phyloP scores from a whole-genome alignment of 2,329 filamentous ascomycete genomes.

The Phymatotrichopsis omnivora region DNA sequence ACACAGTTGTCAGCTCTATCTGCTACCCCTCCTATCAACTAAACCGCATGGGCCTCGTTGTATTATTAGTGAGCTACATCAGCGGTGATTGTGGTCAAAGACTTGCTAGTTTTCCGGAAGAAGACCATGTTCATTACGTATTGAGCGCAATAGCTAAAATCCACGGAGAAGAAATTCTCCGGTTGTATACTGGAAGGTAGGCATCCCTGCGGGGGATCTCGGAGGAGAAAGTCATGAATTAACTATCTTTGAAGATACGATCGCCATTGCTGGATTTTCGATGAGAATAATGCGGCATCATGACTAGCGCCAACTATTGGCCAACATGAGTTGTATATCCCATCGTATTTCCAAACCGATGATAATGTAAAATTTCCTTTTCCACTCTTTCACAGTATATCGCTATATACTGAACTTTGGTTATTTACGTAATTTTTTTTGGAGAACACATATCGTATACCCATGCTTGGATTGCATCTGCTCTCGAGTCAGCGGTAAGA shows the following conservation, averaged over 20 bases:
- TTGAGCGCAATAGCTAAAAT: conserved; percentile 57
- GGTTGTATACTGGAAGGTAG: conserved; percentile 52
- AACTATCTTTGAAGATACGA: conserved; percentile 38
- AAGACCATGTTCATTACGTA: conserved; percentile 52
- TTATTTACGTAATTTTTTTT: conserved; percentile 55
- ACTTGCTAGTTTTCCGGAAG: conserved; percentile 44
- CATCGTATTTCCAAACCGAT: conserved; percentile 63
- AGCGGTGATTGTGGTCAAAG: conserved; percentile 40
- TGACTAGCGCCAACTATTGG: conserved; percentile 53
- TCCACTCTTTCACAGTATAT: no score
- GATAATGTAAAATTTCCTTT: conserved; percentile 46
- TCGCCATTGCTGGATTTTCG: conserved; percentile 54
- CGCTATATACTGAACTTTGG: no score
- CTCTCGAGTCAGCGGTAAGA: conserved; percentile 56
- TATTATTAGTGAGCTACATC: conserved; percentile 51
- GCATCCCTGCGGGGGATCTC: no score
- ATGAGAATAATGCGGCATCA: conserved; percentile 51
- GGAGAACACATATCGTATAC: conserved; percentile 62
- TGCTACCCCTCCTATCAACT: conserved; percentile 60
- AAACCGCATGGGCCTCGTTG: conserved; percentile 52
- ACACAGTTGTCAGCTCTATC: conserved; percentile 35
- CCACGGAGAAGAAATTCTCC: conserved; percentile 50
- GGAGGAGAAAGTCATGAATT: no score
- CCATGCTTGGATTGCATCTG: conserved; percentile 59
- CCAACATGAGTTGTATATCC: conserved; percentile 59